Evolutionary conservation across 768 basidiomycete genomes (phyloP).

Genomic region (Kwoniella sp.): DNA sequence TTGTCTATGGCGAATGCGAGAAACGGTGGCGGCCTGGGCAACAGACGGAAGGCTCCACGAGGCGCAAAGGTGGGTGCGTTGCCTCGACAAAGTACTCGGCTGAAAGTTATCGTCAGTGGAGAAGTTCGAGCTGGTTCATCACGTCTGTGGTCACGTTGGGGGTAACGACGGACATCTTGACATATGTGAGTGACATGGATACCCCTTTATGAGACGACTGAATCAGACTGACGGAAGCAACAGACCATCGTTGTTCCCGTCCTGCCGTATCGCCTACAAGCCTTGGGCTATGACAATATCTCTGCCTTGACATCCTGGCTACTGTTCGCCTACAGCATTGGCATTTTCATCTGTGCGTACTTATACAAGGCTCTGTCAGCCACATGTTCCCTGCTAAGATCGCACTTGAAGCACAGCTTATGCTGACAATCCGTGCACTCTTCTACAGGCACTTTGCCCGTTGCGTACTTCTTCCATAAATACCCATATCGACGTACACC

Average conservation of each 20-base stretch:
- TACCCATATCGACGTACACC: conserved; percentile 31
- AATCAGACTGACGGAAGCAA: background rate
- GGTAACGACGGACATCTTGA: conserved; percentile 27
- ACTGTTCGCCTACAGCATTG: conserved; percentile 35
- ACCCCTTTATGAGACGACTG: background rate
- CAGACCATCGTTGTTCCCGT: conserved; percentile 43
- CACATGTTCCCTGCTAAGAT: no score
- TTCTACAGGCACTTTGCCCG: conserved; percentile 22
- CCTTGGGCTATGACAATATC: conserved; percentile 30
- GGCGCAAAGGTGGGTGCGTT: conserved; percentile 4
- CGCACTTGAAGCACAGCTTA: no score
- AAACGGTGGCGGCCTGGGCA: background rate
- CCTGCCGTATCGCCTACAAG: conserved; percentile 36
- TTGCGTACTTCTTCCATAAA: conserved; percentile 30
- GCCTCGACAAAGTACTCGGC: background rate
- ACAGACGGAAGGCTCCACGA: conserved; percentile 1
- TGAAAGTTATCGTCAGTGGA: conserved; percentile 11
- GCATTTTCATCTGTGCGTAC: conserved; percentile 34
- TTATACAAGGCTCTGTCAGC: background rate
- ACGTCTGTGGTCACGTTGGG: conserved; percentile 30
- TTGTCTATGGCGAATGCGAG: background rate
- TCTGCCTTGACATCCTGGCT: conserved; percentile 35
- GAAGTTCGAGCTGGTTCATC: conserved; percentile 32
- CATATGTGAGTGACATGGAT: conserved; percentile 28
- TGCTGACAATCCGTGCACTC: background rate